phyloP scores from a whole-genome alignment of 495 filamentous ascomycete species.

The Hypoxylon cercidicola region DNA sequence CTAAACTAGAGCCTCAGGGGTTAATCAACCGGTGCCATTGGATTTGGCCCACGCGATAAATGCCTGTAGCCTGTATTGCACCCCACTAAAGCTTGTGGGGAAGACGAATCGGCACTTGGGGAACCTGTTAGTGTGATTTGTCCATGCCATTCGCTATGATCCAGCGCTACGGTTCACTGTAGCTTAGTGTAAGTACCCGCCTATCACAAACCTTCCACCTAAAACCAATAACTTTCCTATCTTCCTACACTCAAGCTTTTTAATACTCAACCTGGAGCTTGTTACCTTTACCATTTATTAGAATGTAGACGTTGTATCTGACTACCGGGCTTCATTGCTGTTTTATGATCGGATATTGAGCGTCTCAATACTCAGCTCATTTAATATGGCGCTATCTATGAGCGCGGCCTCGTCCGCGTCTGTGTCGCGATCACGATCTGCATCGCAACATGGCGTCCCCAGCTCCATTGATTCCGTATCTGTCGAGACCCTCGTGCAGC shows the following conservation, averaged over 20 bases:
- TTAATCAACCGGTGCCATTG: no score
- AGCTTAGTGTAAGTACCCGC: conserved; percentile 20
- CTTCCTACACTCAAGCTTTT: conserved; percentile 4
- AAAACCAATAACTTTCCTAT: neutral
- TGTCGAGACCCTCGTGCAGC: conserved; percentile 78
- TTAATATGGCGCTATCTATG: conserved; percentile 38
- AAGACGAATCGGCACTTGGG: conserved; percentile 28
- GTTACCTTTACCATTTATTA: neutral
- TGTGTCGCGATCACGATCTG: conserved; percentile 34
- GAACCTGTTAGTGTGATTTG: conserved; percentile 22
- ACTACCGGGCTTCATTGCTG: conserved; percentile 28
- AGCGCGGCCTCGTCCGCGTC: conserved; percentile 41
- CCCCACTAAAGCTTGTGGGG: conserved; percentile 1
- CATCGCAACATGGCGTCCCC: conserved; percentile 31
- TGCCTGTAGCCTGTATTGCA: neutral
- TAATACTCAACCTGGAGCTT: neutral
- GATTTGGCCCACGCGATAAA: no score
- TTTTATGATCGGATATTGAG: neutral
- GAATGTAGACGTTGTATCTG: conserved; percentile 32
- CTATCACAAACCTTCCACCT: conserved; percentile 13
- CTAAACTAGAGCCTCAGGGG: no score
- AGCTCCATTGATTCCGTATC: conserved; percentile 48
- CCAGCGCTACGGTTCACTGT: conserved; percentile 27
- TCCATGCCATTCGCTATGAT: conserved; percentile 15
- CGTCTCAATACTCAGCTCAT: conserved; percentile 11